Evolutionary conservation across 2,329 filamentous ascomycete genomes (phyloP).

Genomic region (Penicillium occitanis): DNA sequence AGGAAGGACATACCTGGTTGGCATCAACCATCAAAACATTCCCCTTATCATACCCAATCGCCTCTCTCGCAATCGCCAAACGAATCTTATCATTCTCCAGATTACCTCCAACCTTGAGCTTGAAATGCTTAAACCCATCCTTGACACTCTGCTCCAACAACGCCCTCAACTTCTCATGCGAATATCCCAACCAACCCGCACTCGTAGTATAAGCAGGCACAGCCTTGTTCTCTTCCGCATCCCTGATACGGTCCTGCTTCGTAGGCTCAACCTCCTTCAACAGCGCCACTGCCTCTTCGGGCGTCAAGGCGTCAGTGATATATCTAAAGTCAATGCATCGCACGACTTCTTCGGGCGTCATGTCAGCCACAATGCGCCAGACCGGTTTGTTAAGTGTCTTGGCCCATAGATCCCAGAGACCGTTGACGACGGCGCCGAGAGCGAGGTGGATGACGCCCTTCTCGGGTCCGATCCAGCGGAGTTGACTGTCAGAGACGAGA

Average conservation of each 20-base stretch:
- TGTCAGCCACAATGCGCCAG: conserved; percentile 85
- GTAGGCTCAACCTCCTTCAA: conserved; percentile 64
- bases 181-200: conserved; percentile 89
- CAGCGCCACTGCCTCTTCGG: conserved; percentile 74
- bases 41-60: conserved; percentile 78
- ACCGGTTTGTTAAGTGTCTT: conserved; percentile 83
- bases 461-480: conserved; percentile 91
- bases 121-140: conserved; percentile 82
- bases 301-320: conserved; percentile 89
- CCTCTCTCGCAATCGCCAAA: conserved; percentile 70
- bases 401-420: conserved; percentile 94
- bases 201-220: conserved; percentile 90
- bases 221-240: conserved; percentile 70
- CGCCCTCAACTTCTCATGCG: conserved; percentile 78
- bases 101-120: conserved; percentile 80
- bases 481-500: conserved; percentile 85
- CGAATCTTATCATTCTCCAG: conserved; percentile 70
- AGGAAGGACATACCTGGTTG: conserved; percentile 63
- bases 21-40: conserved; percentile 91
- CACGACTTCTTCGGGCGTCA: conserved; percentile 84
- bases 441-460: conserved; percentile 94
- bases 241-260: conserved; percentile 69
- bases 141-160: conserved; percentile 71
- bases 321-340: conserved; percentile 90
- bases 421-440: conserved; percentile 84